phyloP scores from a whole-genome alignment of 1,139 yeast species.

The Kodamaea anthophila region DNA sequence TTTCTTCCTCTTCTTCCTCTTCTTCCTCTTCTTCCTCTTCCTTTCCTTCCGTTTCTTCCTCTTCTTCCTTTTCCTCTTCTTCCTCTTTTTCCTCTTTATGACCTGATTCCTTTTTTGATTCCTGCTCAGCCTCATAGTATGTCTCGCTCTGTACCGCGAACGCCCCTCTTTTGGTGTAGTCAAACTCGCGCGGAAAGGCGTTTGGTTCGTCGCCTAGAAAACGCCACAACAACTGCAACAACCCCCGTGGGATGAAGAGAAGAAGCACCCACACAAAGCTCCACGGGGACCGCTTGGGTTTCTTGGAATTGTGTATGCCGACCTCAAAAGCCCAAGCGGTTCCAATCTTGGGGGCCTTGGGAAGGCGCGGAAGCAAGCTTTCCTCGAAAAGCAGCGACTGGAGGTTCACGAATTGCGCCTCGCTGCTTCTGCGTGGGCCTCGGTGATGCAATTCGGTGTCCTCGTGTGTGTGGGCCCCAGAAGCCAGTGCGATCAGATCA shows the following conservation, averaged over 20 bases:
- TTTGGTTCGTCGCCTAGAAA: slow-evolving; percentile 22
- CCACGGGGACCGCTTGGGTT: slow-evolving; percentile 3
- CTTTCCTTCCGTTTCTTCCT: background rate
- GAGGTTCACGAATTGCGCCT: slow-evolving; percentile 18
- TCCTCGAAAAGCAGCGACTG: slow-evolving; percentile 32
- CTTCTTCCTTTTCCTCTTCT: background rate
- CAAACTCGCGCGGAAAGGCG: slow-evolving; percentile 10
- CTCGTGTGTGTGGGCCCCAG: background rate
- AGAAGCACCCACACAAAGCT: slow-evolving; percentile 33
- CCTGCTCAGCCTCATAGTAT: background rate
- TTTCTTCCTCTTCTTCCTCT: slow-evolving; percentile 1
- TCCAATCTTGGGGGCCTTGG: slow-evolving; percentile 37
- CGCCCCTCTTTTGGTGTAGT: slow-evolving; percentile 9
- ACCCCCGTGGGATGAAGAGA: slow-evolving; percentile 40
- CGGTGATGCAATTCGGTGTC: slow-evolving; percentile 8
- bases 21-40: slow-evolving; percentile 1
- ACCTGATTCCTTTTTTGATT: slow-evolving; percentile 1
- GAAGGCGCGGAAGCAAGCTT: slow-evolving; percentile 30
- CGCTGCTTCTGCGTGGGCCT: slow-evolving; percentile 2
- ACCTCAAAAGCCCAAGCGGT: slow-evolving; percentile 40
- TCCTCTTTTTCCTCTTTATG: background rate
- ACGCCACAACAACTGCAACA: slow-evolving; percentile 27
- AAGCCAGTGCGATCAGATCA: slow-evolving; percentile 14
- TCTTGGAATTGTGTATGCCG: slow-evolving; percentile 37
- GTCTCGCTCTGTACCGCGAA: background rate